Base-by-base conservation (phyloP, 345 rosid species). In the Lepidium aucheri region DNA sequence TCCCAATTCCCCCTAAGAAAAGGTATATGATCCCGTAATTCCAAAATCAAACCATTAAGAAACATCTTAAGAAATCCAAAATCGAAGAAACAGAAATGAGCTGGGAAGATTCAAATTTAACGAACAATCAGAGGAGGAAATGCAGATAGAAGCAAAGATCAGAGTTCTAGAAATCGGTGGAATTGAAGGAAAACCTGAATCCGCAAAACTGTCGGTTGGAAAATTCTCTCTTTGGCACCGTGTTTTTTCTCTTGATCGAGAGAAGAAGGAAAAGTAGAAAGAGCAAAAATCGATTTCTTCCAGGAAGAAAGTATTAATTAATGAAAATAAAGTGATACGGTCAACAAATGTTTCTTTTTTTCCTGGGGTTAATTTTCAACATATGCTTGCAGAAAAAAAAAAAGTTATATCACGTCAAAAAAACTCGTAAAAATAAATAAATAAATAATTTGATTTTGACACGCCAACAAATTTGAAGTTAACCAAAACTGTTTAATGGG, bases 231-330 rank as follows among this genome's bases (percentile, higher is more conserved):
- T 60, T 13, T 16, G 28, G 16, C 45, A 34, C 42, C 65, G 54
- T 53, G 40, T 42, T 35, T 33, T 52, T 16, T 54, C 60, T 70
- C 68, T 70, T 56, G 69, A 63, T 71, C 69, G 34, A 71, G 64
- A 45, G 32, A 63, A 15, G 8, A 36, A 7, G 34, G 70, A 55
- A 71, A 72, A 63, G 60, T 56, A 72, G 32, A 64, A n/a, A n/a
- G n/a, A 50, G 35, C 70, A 57, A 49, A 64, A 59, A 9, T 52
- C 67, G 28, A 59, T 51, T 51, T 52, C 69, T 40, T 49, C 49
- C 65, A 14, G 18, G 38, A 45, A 61, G 8, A 54, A 65, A 41
- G 53, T 55, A 40, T 22, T 53, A 33, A 38, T 4, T 6, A 6
- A 5, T 17, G 8, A 3, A n/a, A 42, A 4, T 10, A 3, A 38